Base-by-base conservation (phyloP, 306 rosid genomes). In the Pyrus betulifolia region DNA sequence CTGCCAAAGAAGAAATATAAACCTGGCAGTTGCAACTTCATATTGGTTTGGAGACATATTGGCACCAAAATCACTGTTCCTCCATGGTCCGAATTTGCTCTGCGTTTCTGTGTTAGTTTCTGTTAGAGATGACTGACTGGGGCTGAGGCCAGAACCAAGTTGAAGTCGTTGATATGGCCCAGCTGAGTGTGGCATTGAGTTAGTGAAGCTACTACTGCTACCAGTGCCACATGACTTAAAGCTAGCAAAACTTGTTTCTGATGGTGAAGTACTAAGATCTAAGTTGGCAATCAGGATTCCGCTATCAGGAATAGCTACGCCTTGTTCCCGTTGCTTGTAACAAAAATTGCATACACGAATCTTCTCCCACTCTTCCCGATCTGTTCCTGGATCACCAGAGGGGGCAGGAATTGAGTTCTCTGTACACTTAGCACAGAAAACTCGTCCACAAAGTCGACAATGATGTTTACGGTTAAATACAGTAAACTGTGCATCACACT, bases 361-460 rank as follows among this genome's bases (percentile, higher is more conserved):
- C 88, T 78, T 92, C 66, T 92, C 98, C 78, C 69, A 57, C 77
- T 92, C 97, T 64, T 88, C 97, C 80, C 51, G 60, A 60, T 81
- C 55, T 72, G 65, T 84, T 62, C 76, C 73, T 78, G 84, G 77
- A 59, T 79, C 78, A 71, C 70, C 75, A 61, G 83, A 80, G n/a
- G 88, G 83, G 71, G 90, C 82, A 74, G 96, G 99, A 76, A 96
- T 76, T 8, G 89, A 83, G 75, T 96, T 91, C 69, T 84, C 57
- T n/a, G 99, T 89, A 78, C 99, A 96, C 82, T 79, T 89, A 25
- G 83, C 86, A 80, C 99, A 96, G 87, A 96, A 96, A 84, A 96
- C 87, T 4, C 93, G 87, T 11, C 99, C 99, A 82, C 99, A 96
- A 38, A 81, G 87, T 57, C 99, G 93, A 82, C 99, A 96, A 75